Percentiles rank a stretch among this genome's conserved stretches.
Evolutionary conservation across 2,329 filamentous ascomycete species (phyloP).

Genomic region (Cercospora sp.): DNA sequence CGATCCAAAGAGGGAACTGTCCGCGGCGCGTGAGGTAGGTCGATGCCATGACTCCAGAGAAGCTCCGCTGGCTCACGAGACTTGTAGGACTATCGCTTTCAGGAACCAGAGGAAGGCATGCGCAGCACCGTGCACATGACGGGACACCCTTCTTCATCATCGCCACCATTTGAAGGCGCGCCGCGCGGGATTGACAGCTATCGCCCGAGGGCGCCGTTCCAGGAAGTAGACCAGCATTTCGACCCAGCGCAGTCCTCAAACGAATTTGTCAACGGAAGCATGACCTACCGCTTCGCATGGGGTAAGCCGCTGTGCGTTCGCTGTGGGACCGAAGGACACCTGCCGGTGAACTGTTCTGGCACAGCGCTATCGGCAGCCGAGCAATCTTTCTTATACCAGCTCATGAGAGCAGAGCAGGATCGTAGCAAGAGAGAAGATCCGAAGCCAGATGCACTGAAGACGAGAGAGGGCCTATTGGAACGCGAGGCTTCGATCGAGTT

Average conservation of each 20-base stretch:
- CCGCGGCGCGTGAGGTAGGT: neutral
- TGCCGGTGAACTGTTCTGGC: conserved; percentile 20
- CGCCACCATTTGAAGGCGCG: neutral
- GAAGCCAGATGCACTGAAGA: neutral
- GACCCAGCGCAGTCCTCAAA: conserved; percentile 21
- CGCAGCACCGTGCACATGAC: neutral
- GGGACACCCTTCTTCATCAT: neutral
- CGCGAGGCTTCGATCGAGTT: neutral
- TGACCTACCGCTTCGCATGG: conserved; percentile 25
- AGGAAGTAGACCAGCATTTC: conserved; percentile 14
- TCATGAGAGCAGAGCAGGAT: conserved; percentile 21
- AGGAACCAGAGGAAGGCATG: neutral
- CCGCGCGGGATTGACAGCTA: neutral
- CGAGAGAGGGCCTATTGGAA: neutral
- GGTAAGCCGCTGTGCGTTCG: conserved; percentile 28
- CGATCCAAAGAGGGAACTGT: neutral
- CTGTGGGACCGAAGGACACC: conserved; percentile 26
- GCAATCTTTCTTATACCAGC: conserved; percentile 19
- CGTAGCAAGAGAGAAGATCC: conserved; percentile 22
- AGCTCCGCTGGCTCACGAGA: neutral
- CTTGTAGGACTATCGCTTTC: neutral
- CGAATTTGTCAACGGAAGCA: conserved; percentile 25
- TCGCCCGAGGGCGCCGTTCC: neutral
- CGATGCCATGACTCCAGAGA: neutral
- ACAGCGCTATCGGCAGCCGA: conserved; percentile 16